Percentiles rank a stretch among this genome's conserved stretches.
These are phyloP conservation scores for Ammopiptanthus mongolicus DNA, from an alignment of 306 rosid species.

Conservation along the genomic window DNA sequence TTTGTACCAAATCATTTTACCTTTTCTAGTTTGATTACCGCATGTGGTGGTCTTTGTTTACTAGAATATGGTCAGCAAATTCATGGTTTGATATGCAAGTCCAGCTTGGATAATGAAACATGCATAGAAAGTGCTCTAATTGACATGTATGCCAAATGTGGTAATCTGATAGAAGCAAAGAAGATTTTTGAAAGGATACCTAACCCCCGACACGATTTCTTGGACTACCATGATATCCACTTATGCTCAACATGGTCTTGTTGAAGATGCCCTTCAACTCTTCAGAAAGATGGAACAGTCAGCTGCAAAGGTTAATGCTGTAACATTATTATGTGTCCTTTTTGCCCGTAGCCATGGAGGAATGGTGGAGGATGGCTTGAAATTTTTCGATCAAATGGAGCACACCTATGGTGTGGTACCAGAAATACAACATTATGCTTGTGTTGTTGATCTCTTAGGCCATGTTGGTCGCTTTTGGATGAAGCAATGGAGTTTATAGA, in stretches of 20 bases:
- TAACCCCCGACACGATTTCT: slow-evolving; percentile 56
- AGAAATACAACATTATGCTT: slow-evolving; percentile 67
- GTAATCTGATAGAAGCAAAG: slow-evolving; percentile 40
- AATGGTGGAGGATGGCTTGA: slow-evolving; percentile 64
- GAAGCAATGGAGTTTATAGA: slow-evolving; percentile 58
- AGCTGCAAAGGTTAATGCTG: slow-evolving; percentile 41
- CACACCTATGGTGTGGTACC: slow-evolving; percentile 44
- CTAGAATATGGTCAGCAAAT: slow-evolving; percentile 61
- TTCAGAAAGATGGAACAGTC: slow-evolving; percentile 52
- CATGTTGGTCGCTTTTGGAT: slow-evolving; percentile 50
- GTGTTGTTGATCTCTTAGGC: slow-evolving; percentile 70
- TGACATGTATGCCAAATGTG: slow-evolving; percentile 73
- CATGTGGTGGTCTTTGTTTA: slow-evolving; percentile 58
- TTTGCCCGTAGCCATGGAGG: slow-evolving; percentile 82
- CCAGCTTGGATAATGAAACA: slow-evolving; percentile 41
- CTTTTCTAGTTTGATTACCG: slow-evolving; percentile 55
- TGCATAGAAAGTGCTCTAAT: slow-evolving; percentile 69
- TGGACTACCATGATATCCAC: slow-evolving; percentile 78
- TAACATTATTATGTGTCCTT: slow-evolving; percentile 60
- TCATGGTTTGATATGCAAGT: slow-evolving; percentile 61
- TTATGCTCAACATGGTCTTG: slow-evolving; percentile 65
- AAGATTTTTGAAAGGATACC: slow-evolving; percentile 47
- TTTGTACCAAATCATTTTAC: slow-evolving; percentile 61
- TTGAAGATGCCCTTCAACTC: slow-evolving; percentile 52
- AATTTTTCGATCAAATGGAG: slow-evolving; percentile 48